Base-by-base conservation (phyloP, 1,284 basidiomycete species). In the Moniliophthora roreri region DNA sequence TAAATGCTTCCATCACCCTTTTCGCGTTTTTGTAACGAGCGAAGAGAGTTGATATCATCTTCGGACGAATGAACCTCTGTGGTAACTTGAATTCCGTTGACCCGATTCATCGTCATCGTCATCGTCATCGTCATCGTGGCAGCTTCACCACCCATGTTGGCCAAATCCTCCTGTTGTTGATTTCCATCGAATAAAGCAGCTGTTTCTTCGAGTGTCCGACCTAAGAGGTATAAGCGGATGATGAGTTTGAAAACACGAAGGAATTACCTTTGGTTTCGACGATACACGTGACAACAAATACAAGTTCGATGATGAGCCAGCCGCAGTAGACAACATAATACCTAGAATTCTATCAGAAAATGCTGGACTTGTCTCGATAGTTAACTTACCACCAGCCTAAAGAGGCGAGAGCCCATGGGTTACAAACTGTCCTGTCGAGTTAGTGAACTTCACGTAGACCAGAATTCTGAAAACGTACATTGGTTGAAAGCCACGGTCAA, bases 171-270 rank as follows among this genome's bases (percentile, higher is more conserved):
- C 24, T 73, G 71, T 37, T 70, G 69, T 36, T 78, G 69, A 32
- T 80, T 77, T 20, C 84, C 81, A 58, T 86, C 84, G 58, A 86
- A 87, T 16, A 87, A 66, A 4, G 77, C 78, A 1, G 84, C 80
- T 2, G 84, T 87, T 63, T 87, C 84, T 66, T 87, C 85, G 21
- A 86, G 72, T 1, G 84, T 86, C 24, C 79, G 76, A 16, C 82
- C 82, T 79, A 51, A 36, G 47, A 8, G 35, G 38, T 50, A 35
- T 50, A 20, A 13, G 35, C 36, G 23, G 21, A 32, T 41, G 10
- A 28, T 11, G 21, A 41, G 26, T 21, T n/a, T 46, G 5, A 32
- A 1, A 21, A 44, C 40, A 18, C 32, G 26, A 47, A 51, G 48
- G n/a, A 21, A 65, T 16, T 50, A 77, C 78, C 82, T 74, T 73